Conservation (phyloP, 495 filamentous ascomycete species). For the Annulohypoxylon nitens region DNA sequence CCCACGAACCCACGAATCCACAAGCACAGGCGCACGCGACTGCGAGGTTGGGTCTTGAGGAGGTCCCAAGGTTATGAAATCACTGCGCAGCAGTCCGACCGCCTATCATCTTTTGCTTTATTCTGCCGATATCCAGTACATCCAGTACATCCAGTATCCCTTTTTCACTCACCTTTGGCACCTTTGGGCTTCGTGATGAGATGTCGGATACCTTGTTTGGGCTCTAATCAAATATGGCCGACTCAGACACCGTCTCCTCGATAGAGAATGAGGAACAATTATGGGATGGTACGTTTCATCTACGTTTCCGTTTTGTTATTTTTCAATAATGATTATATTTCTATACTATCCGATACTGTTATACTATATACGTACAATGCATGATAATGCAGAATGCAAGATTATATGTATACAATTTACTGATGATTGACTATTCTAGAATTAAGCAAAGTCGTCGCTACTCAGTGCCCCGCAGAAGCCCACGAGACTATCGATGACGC, state of each 20-base stretch:
- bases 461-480: conserved; percentile 71
- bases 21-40: conserved; percentile 16
- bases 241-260: conserved; percentile 74
- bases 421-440: conserved; percentile 64
- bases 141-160: background rate
- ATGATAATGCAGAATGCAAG: too few species aligned
- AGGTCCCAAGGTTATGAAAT: conserved; percentile 24
- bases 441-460: conserved; percentile 82
- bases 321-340: background rate
- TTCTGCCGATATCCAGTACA: conserved; percentile 13
- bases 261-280: conserved; percentile 91
- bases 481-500: conserved; percentile 87
- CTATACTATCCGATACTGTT: background rate
- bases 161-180: conserved; percentile 12
- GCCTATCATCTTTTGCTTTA: conserved; percentile 26
- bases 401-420: background rate
- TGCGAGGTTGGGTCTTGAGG: conserved; percentile 17
- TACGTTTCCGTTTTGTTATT: background rate
- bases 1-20: background rate
- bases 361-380: background rate
- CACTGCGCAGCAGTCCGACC: conserved; percentile 17
- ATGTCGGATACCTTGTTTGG: conserved; percentile 32
- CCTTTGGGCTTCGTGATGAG: conserved; percentile 36
- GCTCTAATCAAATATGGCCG: conserved; percentile 61
- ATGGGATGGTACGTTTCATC: conserved; percentile 79